A percentile compares a stretch with the other conserved stretches of the same genome.
Conservation (phyloP, 371 early-diverging fungal genomes). For the Mucor indicus region DNA sequence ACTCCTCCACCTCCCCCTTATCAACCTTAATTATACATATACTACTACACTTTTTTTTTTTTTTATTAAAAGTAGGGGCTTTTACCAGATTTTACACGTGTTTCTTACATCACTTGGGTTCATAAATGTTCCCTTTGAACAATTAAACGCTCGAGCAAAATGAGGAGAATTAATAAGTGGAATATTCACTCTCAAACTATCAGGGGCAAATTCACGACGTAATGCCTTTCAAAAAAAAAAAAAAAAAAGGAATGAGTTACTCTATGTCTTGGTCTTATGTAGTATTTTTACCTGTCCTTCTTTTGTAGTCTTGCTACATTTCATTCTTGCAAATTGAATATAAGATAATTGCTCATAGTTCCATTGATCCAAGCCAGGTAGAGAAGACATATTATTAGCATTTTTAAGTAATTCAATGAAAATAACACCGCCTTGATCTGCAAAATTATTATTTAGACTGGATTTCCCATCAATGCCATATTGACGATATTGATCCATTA, state of each 20-base stretch:
- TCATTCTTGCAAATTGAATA: conserved; percentile 54
- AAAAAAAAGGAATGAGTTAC: neutral
- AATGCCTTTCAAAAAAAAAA: neutral
- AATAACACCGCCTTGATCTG: conserved; percentile 62
- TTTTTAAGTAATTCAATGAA: neutral
- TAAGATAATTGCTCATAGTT: conserved; percentile 58
- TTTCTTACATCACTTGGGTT: conserved; percentile 48
- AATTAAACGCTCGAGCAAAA: conserved; percentile 66
- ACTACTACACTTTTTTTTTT: conserved; percentile 6
- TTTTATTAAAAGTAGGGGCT: neutral
- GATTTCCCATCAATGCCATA: conserved; percentile 54
- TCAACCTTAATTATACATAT: conserved; percentile 6
- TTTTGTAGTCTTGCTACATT: conserved; percentile 51
- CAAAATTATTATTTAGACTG: conserved; percentile 71
- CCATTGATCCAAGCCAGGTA: conserved; percentile 50
- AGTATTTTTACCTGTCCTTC: conserved; percentile 39
- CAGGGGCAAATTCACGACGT: conserved; percentile 37
- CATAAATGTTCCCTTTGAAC: conserved; percentile 52
- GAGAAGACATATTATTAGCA: conserved; percentile 18
- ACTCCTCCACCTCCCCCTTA: conserved; percentile 21
- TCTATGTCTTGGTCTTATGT: neutral
- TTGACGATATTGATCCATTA: conserved; percentile 40
- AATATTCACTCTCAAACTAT: conserved; percentile 64
- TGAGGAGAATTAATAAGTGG: conserved; percentile 60
- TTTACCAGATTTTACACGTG: conserved; percentile 50